A percentile compares a stretch with the other conserved stretches of the same genome.
Conservation (phyloP, 1,139 yeast genomes). For the Taiozyma onychis region DNA sequence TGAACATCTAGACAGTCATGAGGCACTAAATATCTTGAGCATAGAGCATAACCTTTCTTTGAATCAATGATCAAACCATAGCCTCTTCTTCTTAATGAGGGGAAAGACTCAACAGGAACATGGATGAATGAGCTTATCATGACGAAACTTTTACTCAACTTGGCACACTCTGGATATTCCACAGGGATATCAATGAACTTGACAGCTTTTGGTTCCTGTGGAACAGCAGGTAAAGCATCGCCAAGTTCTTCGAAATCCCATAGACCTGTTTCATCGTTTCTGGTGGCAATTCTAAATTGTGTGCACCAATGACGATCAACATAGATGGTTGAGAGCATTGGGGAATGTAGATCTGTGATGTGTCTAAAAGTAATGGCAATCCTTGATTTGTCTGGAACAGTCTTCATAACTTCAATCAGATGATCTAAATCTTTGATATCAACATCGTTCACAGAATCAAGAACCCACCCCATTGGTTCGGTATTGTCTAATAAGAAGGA, state of each 20-base stretch:
- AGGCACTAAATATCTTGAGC: constrained; percentile 74
- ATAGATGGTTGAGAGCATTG: constrained; percentile 53
- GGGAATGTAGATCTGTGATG: constrained; percentile 74
- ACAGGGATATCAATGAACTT: constrained; percentile 67
- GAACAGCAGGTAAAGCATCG: constrained; percentile 50
- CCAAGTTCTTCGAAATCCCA: constrained; percentile 81
- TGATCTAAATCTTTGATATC: constrained; percentile 70
- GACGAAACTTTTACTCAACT: constrained; percentile 56
- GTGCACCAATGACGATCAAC: constrained; percentile 86
- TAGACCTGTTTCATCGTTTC: constrained; percentile 78
- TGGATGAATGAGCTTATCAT: constrained; percentile 63
- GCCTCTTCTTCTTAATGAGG: constrained; percentile 54
- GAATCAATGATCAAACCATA: constrained; percentile 84
- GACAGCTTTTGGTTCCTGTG: constrained; percentile 55
- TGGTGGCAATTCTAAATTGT: constrained; percentile 61
- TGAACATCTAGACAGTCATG: constrained; percentile 79
- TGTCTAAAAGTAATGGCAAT: constrained; percentile 73
- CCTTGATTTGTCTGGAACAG: constrained; percentile 70
- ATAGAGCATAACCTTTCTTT: constrained; percentile 69
- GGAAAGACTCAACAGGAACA: constrained; percentile 67
- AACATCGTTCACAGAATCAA: constrained; percentile 71
- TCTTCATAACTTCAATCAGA: constrained; percentile 72
- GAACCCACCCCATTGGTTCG: constrained; percentile 65
- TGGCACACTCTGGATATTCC: constrained; percentile 50
- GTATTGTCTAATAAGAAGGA: constrained; percentile 61